These are phyloP conservation scores for Lentinula sp. DNA, from an alignment of 768 basidiomycete genomes.

Conservation along the genomic window DNA sequence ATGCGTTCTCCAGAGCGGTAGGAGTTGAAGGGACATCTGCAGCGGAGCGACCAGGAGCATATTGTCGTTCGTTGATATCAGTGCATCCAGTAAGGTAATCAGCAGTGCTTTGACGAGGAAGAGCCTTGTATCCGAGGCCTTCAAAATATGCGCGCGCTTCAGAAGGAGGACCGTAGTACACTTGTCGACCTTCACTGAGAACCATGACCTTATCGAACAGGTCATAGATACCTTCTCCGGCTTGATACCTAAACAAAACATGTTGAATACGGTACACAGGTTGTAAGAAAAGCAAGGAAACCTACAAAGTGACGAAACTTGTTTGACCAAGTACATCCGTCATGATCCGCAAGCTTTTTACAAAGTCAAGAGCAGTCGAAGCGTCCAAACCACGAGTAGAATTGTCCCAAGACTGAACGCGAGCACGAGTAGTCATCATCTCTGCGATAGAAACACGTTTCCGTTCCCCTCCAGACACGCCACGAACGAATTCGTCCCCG, in stretches of 20 bases:
- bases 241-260: slow-evolving; percentile 51
- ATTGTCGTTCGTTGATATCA: slow-evolving; percentile 81
- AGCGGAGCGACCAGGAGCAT: slow-evolving; percentile 54
- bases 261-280: slow-evolving; percentile 5
- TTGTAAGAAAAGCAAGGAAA: background rate
- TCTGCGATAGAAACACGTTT: slow-evolving; percentile 83
- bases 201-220: slow-evolving; percentile 87
- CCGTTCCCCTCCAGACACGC: slow-evolving; percentile 74
- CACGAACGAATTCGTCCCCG: slow-evolving; percentile 82
- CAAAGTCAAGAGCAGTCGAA: slow-evolving; percentile 84
- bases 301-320: slow-evolving; percentile 72
- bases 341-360: slow-evolving; percentile 70
- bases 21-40: slow-evolving; percentile 63
- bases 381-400: slow-evolving; percentile 79
- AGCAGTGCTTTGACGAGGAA: slow-evolving; percentile 79
- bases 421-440: slow-evolving; percentile 79
- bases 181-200: slow-evolving; percentile 73
- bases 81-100: slow-evolving; percentile 85
- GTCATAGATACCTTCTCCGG: slow-evolving; percentile 71
- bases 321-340: slow-evolving; percentile 80
- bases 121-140: slow-evolving; percentile 60
- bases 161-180: slow-evolving; percentile 71
- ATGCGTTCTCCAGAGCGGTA: slow-evolving; percentile 60
- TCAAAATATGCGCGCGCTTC: slow-evolving; percentile 80
- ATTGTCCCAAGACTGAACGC: slow-evolving; percentile 81